Percentiles rank a stretch among this genome's conserved stretches.
These are phyloP conservation scores for Torulaspora indica DNA, from an alignment of 805 yeast genomes.

Conservation along the genomic window DNA sequence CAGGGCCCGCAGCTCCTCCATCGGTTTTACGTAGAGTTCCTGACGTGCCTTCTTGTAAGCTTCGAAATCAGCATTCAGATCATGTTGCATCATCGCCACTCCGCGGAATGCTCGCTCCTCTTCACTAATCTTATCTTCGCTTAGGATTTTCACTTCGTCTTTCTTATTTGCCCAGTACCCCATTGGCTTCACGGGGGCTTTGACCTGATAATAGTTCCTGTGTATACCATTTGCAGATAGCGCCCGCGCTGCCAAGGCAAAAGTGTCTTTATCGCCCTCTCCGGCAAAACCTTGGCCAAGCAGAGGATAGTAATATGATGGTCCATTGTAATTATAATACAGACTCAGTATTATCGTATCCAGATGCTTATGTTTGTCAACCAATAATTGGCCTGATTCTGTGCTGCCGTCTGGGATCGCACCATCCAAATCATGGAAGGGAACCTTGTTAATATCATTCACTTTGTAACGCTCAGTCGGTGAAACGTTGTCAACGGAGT, in stretches of 20 bases:
- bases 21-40: slow-evolving; percentile 7
- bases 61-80: slow-evolving; percentile 57
- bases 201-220: slow-evolving; percentile 44
- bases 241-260: slow-evolving; percentile 58
- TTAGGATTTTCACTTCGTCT: slow-evolving; percentile 9
- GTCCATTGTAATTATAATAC: slow-evolving; percentile 66
- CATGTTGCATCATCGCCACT: slow-evolving; percentile 71
- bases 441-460: slow-evolving; percentile 34
- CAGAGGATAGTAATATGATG: slow-evolving; percentile 60
- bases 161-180: slow-evolving; percentile 34
- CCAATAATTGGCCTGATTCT: slow-evolving; percentile 67
- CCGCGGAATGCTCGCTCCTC: slow-evolving; percentile 44
- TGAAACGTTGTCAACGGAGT: slow-evolving; percentile 34
- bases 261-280: slow-evolving; percentile 76
- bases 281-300: slow-evolving; percentile 74
- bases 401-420: slow-evolving; percentile 65
- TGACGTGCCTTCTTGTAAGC: slow-evolving; percentile 17
- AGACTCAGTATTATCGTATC: slow-evolving; percentile 54
- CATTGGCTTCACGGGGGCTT: slow-evolving; percentile 35
- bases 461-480: slow-evolving; percentile 29
- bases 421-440: slow-evolving; percentile 57
- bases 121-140: slow-evolving; percentile 26
- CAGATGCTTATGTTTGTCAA: slow-evolving; percentile 56
- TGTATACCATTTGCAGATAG: slow-evolving; percentile 31
- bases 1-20: slow-evolving; percentile 3